Conservation (phyloP, 2,329 filamentous ascomycete species). For the Cytospora piceae region DNA sequence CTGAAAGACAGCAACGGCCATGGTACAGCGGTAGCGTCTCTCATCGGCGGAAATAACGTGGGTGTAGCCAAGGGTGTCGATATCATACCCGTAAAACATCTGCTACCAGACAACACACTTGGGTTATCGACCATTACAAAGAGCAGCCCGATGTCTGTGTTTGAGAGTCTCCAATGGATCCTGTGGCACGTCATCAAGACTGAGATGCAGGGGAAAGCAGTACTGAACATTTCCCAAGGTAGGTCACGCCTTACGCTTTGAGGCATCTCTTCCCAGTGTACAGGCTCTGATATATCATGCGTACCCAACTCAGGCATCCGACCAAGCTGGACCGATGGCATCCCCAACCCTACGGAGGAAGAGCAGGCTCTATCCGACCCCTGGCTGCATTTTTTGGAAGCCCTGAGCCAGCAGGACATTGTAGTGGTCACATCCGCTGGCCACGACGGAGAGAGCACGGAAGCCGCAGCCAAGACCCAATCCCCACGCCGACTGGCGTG, state of each 20-base stretch:
- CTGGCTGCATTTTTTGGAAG: not conserved
- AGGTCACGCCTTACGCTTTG: not conserved
- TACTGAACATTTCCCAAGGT: not conserved
- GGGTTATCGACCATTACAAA: not conserved
- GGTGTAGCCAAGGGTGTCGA: not conserved
- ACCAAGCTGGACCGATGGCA: conserved; percentile 1
- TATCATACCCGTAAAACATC: not conserved
- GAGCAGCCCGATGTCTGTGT: not conserved
- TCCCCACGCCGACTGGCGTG: not conserved
- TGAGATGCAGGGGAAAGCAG: not conserved
- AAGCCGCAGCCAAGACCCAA: not conserved
- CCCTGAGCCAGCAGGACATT: not conserved
- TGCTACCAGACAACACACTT: not conserved
- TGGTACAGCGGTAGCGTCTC: not conserved
- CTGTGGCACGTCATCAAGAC: not conserved
- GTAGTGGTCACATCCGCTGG: not conserved
- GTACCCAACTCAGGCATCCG: not conserved
- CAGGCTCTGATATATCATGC: not conserved
- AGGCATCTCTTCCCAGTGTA: not conserved
- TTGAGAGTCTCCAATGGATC: not conserved
- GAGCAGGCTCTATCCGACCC: not conserved
- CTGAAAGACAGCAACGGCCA: not conserved
- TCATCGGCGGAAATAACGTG: conserved; percentile 4
- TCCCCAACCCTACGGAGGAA: not conserved
- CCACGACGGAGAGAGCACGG: not conserved